Conservation (phyloP, 2,329 filamentous ascomycete genomes). For the Aspergillus ochraceus region DNA sequence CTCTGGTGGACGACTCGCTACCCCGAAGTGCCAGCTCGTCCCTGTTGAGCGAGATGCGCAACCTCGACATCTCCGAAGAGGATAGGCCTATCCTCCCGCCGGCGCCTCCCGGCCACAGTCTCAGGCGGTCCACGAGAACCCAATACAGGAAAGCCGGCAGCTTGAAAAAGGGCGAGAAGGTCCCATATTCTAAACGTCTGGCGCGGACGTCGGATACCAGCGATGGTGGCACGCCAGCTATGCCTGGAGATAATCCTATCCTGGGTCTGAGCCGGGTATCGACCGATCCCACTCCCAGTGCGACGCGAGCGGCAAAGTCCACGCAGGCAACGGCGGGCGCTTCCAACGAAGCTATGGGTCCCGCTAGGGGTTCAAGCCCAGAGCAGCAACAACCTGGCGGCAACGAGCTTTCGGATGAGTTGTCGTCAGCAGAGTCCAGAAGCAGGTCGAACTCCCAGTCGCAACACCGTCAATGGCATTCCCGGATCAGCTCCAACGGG, state of each 20-base stretch:
- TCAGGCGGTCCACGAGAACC: constrained; percentile 87
- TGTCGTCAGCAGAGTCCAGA: constrained; percentile 28
- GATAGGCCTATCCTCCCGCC: constrained; percentile 86
- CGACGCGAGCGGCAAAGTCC: constrained; percentile 38
- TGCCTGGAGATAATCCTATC: constrained; percentile 35
- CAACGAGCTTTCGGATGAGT: constrained; percentile 17
- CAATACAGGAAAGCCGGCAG: constrained; percentile 83
- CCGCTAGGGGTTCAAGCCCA: constrained; percentile 30
- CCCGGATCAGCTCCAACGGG: constrained; percentile 57
- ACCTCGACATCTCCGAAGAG: constrained; percentile 52
- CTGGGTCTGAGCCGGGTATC: constrained; percentile 35
- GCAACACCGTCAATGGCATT: constrained; percentile 54
- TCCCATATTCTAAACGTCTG: constrained; percentile 72
- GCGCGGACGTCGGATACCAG: constrained; percentile 64
- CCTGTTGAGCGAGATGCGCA: constrained; percentile 44
- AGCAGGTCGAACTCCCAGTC: constrained; percentile 34
- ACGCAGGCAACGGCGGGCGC: constrained; percentile 22
- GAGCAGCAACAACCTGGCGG: constrained; percentile 27
- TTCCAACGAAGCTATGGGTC: constrained; percentile 21
- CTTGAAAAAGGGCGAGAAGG: constrained; percentile 73
- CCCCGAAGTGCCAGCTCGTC: constrained; percentile 67
- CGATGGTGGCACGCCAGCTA: constrained; percentile 46
- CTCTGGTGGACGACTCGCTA: constrained; percentile 77
- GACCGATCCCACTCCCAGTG: constrained; percentile 36
- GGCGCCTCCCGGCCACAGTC: constrained; percentile 69